Conservation (phyloP, 208 protist genomes). For the Leishmania amazonensis region DNA sequence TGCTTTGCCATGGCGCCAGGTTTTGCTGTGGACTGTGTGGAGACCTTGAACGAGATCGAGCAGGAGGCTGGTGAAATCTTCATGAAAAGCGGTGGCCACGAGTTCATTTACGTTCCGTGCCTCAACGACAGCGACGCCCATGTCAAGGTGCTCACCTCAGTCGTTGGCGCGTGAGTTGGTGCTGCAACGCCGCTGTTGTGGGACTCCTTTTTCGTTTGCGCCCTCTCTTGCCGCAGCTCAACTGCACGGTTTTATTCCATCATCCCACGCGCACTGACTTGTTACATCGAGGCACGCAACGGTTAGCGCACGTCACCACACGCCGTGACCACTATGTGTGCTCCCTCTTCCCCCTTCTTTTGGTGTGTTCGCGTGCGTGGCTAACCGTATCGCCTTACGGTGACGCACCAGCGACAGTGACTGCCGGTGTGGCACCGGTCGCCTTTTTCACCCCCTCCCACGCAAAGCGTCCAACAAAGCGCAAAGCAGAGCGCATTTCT, state of each 20-base stretch:
- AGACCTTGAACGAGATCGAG: conserved; percentile 43
- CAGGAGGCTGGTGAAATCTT: conserved; percentile 35
- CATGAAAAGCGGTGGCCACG: conserved; percentile 25
- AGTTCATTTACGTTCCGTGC: conserved; percentile 34
- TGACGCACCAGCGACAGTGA: background rate
- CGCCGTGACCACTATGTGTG: background rate
- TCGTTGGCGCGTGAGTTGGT: background rate
- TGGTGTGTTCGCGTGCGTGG: background rate
- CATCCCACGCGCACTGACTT: background rate
- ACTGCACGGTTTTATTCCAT: background rate
- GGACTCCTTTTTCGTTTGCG: background rate
- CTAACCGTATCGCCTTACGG: background rate
- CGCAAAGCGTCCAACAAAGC: background rate
- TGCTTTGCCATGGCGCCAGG: conserved; percentile 42
- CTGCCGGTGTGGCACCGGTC: background rate
- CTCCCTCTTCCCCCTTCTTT: background rate
- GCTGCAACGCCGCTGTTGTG: background rate
- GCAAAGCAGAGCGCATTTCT: background rate
- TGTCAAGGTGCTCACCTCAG: conserved; percentile 17
- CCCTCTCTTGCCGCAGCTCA: background rate
- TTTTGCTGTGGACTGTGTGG: conserved; percentile 50
- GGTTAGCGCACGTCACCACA: background rate
- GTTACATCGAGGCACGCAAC: background rate
- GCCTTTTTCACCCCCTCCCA: background rate
- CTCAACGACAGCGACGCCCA: conserved; percentile 45